These are phyloP conservation scores for Triticum turgidum DNA, from an alignment of 176 grass and related monocot species.

Conservation along the genomic window DNA sequence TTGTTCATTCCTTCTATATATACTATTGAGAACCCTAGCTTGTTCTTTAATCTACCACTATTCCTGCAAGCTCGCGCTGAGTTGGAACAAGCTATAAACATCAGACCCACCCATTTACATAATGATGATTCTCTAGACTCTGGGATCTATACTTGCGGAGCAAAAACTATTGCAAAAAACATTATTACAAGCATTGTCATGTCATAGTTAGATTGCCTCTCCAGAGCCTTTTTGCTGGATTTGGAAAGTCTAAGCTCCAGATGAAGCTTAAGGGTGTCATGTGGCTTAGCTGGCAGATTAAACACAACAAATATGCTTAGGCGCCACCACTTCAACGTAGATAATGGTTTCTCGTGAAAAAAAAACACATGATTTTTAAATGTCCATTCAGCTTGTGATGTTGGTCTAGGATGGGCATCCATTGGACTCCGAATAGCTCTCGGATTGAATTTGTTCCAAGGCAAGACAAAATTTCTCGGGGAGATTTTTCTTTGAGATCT, in stretches of 20 bases:
- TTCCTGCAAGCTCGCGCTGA: background rate
- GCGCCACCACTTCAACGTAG: background rate
- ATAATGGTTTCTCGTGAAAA: background rate
- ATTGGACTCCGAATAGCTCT: background rate
- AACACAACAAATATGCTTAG: no score
- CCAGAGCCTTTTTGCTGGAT: background rate
- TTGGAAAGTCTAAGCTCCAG: background rate
- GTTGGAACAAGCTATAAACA: background rate
- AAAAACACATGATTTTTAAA: background rate
- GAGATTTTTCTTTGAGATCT: no score
- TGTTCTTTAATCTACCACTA: background rate
- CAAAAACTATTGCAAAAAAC: background rate
- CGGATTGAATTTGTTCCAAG: background rate
- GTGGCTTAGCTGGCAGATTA: no score
- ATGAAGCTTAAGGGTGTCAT: background rate
- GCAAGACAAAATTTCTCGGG: background rate
- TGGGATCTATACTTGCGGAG: background rate
- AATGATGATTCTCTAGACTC: background rate
- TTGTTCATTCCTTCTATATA: background rate
- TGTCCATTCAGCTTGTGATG: background rate
- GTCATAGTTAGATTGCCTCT: background rate
- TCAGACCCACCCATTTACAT: background rate
- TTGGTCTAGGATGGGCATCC: background rate
- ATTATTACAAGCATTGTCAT: background rate
- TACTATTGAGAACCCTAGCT: background rate